These are phyloP conservation scores for Argentina anserina DNA, from an alignment of 306 rosid species.

Conservation along the genomic window DNA sequence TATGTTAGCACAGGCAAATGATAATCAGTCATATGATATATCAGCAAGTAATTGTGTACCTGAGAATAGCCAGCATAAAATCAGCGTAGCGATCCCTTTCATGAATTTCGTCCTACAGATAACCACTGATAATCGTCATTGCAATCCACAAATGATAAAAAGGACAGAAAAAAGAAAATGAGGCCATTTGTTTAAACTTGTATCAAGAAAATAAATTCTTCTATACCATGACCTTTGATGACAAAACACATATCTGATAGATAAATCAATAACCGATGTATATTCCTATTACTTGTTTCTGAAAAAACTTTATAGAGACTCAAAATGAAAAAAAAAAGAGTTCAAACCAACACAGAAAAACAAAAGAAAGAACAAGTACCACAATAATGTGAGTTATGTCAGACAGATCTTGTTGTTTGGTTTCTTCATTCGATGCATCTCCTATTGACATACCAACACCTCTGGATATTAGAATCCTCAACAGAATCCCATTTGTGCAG, in stretches of 20 bases:
- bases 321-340: background rate
- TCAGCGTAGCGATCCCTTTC: slow-evolving; percentile 95
- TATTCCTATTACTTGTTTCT: background rate
- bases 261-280: background rate
- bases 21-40: slow-evolving; percentile 7
- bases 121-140: background rate
- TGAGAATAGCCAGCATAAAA: slow-evolving; percentile 79
- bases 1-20: background rate
- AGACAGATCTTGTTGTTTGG: slow-evolving; percentile 34
- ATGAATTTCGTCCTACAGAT: slow-evolving; percentile 90
- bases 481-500: slow-evolving; percentile 85
- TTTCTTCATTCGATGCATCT: slow-evolving; percentile 22
- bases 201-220: background rate
- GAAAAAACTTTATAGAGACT: slow-evolving; percentile 17
- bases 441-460: slow-evolving; percentile 32
- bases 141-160: background rate
- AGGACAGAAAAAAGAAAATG: slow-evolving; percentile 19
- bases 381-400: slow-evolving; percentile 83
- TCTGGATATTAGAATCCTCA: slow-evolving; percentile 68
- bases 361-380: slow-evolving; percentile 43
- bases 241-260: background rate
- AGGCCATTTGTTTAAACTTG: background rate
- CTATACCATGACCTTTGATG: background rate
- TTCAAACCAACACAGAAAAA: background rate
- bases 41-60: slow-evolving; percentile 36